phyloP scores from a whole-genome alignment of 2,329 filamentous ascomycete species.

The Pestalotiopsis sp. region DNA sequence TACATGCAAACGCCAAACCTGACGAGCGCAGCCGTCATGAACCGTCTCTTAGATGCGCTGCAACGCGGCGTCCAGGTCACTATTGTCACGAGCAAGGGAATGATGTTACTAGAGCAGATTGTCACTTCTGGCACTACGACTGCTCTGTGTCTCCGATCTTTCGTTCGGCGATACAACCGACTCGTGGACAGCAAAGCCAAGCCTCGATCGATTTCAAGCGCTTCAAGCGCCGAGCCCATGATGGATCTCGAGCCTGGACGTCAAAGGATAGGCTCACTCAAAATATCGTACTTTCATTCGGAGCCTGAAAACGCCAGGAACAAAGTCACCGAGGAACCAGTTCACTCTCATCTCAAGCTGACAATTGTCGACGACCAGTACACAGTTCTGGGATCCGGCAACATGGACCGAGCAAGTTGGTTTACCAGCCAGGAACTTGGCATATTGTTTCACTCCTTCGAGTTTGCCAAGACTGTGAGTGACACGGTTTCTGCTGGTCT shows the following conservation, averaged over 20 bases:
- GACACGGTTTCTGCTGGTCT: slow-evolving; percentile 35
- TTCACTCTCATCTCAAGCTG: slow-evolving; percentile 78
- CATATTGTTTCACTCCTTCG: slow-evolving; percentile 53
- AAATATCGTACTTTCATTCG: slow-evolving; percentile 60
- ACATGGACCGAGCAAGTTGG: slow-evolving; percentile 85
- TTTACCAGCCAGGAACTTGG: slow-evolving; percentile 86
- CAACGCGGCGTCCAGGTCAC: slow-evolving; percentile 68
- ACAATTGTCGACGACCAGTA: slow-evolving; percentile 71
- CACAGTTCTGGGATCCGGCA: slow-evolving; percentile 76
- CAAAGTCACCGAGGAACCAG: slow-evolving; percentile 55
- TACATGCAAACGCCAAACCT: slow-evolving; percentile 80
- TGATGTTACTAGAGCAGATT: slow-evolving; percentile 83
- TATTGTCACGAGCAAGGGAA: slow-evolving; percentile 67
- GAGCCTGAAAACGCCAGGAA: slow-evolving; percentile 19
- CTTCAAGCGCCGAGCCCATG: slow-evolving; percentile 23
- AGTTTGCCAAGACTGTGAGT: slow-evolving; percentile 34
- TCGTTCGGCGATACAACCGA: slow-evolving; percentile 58
- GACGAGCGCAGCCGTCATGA: slow-evolving; percentile 67
- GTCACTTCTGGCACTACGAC: slow-evolving; percentile 78
- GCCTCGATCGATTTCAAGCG: neutral
- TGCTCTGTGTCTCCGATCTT: slow-evolving; percentile 59
- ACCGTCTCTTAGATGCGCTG: slow-evolving; percentile 63
- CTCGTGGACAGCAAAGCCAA: slow-evolving; percentile 20
- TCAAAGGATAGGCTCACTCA: slow-evolving; percentile 50
- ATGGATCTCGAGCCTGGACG: slow-evolving; percentile 46